Conservation (phyloP, 78 protist species). For the Monocercomonoides exilis region DNA sequence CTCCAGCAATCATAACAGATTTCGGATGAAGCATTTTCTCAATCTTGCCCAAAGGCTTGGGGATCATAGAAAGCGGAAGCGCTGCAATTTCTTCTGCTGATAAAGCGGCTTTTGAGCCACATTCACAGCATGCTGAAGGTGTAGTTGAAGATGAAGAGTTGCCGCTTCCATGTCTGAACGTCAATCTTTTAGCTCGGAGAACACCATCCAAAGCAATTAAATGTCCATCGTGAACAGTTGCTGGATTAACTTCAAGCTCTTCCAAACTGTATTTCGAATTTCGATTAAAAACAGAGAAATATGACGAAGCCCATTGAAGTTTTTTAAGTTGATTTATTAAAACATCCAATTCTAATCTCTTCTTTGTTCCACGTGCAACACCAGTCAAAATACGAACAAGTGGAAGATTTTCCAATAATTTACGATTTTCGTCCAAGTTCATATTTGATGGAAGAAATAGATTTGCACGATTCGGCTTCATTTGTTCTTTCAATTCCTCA, state of each 20-base stretch:
- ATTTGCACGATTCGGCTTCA: neutral
- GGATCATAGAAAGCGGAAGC: no score
- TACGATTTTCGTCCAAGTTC: neutral
- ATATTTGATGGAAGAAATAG: slow-evolving; percentile 19
- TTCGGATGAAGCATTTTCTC: neutral
- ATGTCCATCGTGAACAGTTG: neutral
- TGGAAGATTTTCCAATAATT: neutral
- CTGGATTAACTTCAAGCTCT: slow-evolving; percentile 34
- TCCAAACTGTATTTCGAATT: neutral
- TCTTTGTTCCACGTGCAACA: neutral
- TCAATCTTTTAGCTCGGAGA: no score
- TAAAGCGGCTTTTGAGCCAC: no score
- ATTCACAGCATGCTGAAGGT: no score
- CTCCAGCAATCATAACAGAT: slow-evolving; percentile 29
- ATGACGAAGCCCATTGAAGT: neutral
- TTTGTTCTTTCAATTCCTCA: slow-evolving; percentile 7
- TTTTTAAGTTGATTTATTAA: neutral
- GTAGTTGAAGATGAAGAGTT: no score
- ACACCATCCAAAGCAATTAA: slow-evolving; percentile 33
- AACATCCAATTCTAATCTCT: neutral
- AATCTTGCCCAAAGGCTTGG: slow-evolving; percentile 29
- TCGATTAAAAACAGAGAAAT: neutral
- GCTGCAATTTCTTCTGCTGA: neutral
- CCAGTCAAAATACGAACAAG: neutral
- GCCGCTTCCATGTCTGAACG: no score